phyloP scores from a whole-genome alignment of 768 basidiomycete genomes.

The Pluteus cervinus region DNA sequence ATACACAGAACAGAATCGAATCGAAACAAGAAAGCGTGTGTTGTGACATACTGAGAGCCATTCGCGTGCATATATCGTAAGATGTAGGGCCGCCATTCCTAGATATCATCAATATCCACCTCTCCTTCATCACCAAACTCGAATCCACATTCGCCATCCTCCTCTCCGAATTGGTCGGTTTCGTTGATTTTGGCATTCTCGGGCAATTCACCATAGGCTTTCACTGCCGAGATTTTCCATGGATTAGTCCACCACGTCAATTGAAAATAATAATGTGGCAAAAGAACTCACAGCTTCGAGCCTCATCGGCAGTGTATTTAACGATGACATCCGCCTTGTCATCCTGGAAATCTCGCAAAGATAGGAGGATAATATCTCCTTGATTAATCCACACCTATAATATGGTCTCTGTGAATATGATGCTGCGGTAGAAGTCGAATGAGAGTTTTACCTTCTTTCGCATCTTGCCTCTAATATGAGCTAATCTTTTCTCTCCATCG shows the following conservation, averaged over 20 bases:
- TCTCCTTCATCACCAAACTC: conserved; percentile 89
- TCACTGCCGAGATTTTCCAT: conserved; percentile 43
- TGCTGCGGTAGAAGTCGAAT: background rate
- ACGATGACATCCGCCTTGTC: conserved; percentile 99
- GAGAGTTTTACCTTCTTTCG: conserved; percentile 82
- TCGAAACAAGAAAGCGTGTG: too few species aligned
- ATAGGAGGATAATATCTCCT: conserved; percentile 92
- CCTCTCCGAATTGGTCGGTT: conserved; percentile 89
- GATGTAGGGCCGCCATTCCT: too few species aligned
- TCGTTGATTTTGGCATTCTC: conserved; percentile 97
- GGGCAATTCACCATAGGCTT: conserved; percentile 97
- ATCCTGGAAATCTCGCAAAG: conserved; percentile 97
- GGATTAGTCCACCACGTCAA: background rate
- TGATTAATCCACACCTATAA: conserved; percentile 97
- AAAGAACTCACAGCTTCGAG: conserved; percentile 56
- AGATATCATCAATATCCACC: conserved; percentile 89
- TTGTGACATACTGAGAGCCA: too few species aligned
- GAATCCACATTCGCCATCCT: conserved; percentile 84
- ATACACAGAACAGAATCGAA: too few species aligned
- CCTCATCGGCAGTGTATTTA: conserved; percentile 97
- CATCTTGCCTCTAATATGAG: conserved; percentile 99
- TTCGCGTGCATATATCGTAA: too few species aligned
- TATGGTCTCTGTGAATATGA: conserved; percentile 4
- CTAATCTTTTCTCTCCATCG: conserved; percentile 95
- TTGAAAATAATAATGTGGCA: background rate